phyloP scores from a whole-genome alignment of 495 filamentous ascomycete genomes.

The Acidiella bohemica region DNA sequence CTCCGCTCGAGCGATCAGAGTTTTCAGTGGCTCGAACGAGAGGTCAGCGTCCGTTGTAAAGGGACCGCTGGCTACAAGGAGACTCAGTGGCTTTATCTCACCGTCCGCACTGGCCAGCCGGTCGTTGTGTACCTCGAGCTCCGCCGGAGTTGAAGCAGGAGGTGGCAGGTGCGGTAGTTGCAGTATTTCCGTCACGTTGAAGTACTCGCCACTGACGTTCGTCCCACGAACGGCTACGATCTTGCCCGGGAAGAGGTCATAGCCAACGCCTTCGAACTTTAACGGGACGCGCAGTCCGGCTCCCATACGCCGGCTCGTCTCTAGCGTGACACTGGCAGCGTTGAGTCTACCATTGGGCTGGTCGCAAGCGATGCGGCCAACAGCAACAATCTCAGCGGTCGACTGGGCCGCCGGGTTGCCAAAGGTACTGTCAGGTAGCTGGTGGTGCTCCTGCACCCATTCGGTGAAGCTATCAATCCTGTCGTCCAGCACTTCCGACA shows the following conservation, averaged over 20 bases:
- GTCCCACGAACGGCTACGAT: constrained; percentile 77
- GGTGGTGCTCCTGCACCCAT: constrained; percentile 58
- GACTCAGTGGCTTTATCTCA: constrained; percentile 46
- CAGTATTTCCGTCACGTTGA: constrained; percentile 65
- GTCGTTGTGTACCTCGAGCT: constrained; percentile 49
- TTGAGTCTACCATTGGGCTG: constrained; percentile 72
- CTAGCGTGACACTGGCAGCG: constrained; percentile 66
- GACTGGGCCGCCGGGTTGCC: constrained; percentile 74
- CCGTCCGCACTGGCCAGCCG: constrained; percentile 48
- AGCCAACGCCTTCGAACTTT: constrained; percentile 52
- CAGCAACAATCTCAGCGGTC: constrained; percentile 73
- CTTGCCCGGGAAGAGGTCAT: constrained; percentile 88
- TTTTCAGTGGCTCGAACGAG: constrained; percentile 70
- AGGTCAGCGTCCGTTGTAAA: constrained; percentile 88
- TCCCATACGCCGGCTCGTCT: constrained; percentile 74
- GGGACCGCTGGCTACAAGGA: constrained; percentile 70
- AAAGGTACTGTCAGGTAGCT: constrained; percentile 67
- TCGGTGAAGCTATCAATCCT: constrained; percentile 77
- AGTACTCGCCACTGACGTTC: constrained; percentile 75
- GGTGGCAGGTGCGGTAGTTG: constrained; percentile 55
- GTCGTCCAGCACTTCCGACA: constrained; percentile 85
- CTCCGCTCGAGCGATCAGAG: constrained; percentile 63
- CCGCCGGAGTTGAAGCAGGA: constrained; percentile 47
- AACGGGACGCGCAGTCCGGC: constrained; percentile 69
- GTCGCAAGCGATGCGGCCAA: constrained; percentile 84